phyloP scores from a whole-genome alignment of 176 grass and related monocot genomes.

The Avena eriantha region DNA sequence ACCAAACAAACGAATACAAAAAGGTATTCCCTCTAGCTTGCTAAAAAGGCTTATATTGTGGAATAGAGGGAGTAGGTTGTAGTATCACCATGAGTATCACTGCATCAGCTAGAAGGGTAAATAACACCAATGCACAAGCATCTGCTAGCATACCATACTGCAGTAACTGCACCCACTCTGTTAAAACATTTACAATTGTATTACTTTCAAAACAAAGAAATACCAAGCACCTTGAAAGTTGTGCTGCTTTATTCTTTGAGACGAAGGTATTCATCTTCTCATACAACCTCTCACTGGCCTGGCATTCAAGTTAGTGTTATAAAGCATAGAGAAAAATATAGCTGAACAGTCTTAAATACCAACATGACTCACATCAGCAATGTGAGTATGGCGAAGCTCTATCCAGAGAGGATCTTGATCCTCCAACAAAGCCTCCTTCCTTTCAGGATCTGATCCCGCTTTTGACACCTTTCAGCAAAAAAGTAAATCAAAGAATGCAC shows the following conservation, averaged over 20 bases:
- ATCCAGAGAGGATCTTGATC: slow-evolving; percentile 94
- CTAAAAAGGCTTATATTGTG: too few species aligned
- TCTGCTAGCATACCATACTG: not conserved
- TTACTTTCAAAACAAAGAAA: slow-evolving; percentile 31
- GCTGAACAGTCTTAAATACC: not conserved
- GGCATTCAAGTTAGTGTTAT: slow-evolving; percentile 44
- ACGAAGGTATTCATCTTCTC: slow-evolving; percentile 90
- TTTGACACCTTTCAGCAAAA: slow-evolving; percentile 72
- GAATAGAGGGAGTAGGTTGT: not conserved
- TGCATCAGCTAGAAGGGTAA: slow-evolving; percentile 21
- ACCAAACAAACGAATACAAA: slow-evolving; percentile 11
- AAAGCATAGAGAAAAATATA: slow-evolving; percentile 34
- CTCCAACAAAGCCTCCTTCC: slow-evolving; percentile 84
- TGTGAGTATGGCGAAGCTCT: slow-evolving; percentile 93
- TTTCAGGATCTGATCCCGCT: slow-evolving; percentile 66
- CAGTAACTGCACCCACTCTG: not conserved
- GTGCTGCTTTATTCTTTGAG: slow-evolving; percentile 95
- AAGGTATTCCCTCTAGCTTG: not conserved
- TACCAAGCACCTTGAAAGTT: slow-evolving; percentile 74
- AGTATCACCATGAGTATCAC: slow-evolving; percentile 6
- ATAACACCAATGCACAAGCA: slow-evolving; percentile 6
- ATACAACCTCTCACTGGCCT: slow-evolving; percentile 94
- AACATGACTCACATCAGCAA: slow-evolving; percentile 85
- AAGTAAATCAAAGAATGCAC: slow-evolving; percentile 38
- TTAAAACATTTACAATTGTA: slow-evolving; percentile 24